Base-by-base conservation (phyloP, 225 moss, liverwort and hornwort genomes). In the Thuidium tamariscinum region DNA sequence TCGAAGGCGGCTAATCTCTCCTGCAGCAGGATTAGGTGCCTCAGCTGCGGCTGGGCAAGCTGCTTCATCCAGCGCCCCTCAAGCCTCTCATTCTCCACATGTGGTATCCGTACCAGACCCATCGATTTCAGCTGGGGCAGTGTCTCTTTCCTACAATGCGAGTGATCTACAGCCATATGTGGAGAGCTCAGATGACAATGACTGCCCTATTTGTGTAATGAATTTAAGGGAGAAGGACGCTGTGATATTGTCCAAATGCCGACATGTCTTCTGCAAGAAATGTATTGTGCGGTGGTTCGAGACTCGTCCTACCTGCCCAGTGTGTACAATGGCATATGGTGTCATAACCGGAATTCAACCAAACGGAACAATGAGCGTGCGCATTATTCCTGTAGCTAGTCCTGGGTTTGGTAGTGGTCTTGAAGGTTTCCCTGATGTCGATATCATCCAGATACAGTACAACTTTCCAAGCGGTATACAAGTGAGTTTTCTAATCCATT, bases 151-250 rank as follows among this genome's bases (percentile, higher is more conserved):
- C 18, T 93, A 91, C 32, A 37, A 92, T 73, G 83, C 69, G 18
- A 73, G 52, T 78, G 90, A 94, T 79, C 83, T 94, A 34, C 86
- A 89, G 42, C 84, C 92, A 6, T 92, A 90, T 61, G 86, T 85
- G 73, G 94, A 92, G 77, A 89, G 44, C 64, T 87, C 89, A 51
- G 93, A 92, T 79, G 91, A 90, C 49, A 92, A 89, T 55, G 93
- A 94, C 57, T 94, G 94, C 59, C 91, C 94, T 25, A 94, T 94
- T 46, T 94, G 94, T 88, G 93, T 93, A 70, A 90, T 57, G 84
- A 88, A 72, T 84, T 88, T 94, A 70, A 65, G 73, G 66, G 86
- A 89, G 84, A 88, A 69, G 51, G 82, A 85, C 34, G 77, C 88
- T 10, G 94, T 92, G 32, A 88, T 59, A 59, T 81, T 94, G 83